phyloP scores from a whole-genome alignment of 495 filamentous ascomycete species.

The Viridothelium virens region DNA sequence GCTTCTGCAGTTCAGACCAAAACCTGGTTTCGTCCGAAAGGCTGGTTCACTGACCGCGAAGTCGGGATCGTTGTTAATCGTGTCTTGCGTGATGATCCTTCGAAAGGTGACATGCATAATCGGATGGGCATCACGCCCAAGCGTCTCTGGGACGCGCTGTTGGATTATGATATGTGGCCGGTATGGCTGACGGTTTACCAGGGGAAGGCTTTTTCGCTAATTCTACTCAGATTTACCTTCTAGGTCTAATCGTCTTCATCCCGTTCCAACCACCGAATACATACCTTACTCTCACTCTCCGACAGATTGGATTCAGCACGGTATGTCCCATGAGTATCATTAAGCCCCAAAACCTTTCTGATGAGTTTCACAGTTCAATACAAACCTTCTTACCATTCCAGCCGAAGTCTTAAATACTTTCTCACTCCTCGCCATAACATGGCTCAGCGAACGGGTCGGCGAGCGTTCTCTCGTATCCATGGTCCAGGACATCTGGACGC shows the following conservation, averaged over 20 bases:
- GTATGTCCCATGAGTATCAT: not conserved
- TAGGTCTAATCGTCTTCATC: slow-evolving; percentile 42
- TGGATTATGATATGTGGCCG: slow-evolving; percentile 54
- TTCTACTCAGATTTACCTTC: slow-evolving; percentile 38
- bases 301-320: slow-evolving; percentile 38
- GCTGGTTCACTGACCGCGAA: slow-evolving; percentile 57
- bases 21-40: slow-evolving; percentile 48
- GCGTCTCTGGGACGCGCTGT: slow-evolving; percentile 42
- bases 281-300: slow-evolving; percentile 40
- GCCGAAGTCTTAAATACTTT: slow-evolving; percentile 31
- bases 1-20: slow-evolving; percentile 42
- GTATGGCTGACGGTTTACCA: not conserved
- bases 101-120: slow-evolving; percentile 59
- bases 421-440: slow-evolving; percentile 38
- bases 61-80: slow-evolving; percentile 55
- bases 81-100: slow-evolving; percentile 55
- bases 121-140: slow-evolving; percentile 43
- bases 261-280: slow-evolving; percentile 39
- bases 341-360: not conserved
- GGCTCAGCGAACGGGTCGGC: slow-evolving; percentile 40
- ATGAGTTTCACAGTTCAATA: slow-evolving; percentile 27
- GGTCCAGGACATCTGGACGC: slow-evolving; percentile 42
- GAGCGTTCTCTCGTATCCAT: slow-evolving; percentile 42
- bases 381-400: slow-evolving; percentile 43
- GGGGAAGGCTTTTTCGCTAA: not conserved